Evolutionary conservation across 345 rosid genomes (phyloP), one percentile per base, ranked within the genome.

Genomic region (Dipteronia dyeriana): DNA sequence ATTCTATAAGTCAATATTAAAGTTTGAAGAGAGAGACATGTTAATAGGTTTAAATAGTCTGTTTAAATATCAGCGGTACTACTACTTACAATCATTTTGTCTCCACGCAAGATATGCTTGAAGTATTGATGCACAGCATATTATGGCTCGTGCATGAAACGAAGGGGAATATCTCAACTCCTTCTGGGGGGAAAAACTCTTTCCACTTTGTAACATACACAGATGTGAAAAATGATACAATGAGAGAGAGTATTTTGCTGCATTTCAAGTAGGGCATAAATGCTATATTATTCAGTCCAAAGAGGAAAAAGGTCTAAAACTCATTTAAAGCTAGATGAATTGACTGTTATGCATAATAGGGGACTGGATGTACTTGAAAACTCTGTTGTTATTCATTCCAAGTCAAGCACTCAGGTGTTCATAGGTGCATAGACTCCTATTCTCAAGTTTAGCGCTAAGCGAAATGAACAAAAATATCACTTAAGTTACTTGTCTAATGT

Each of bases 41-140:
- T 43, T 20, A 17, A 69, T 4, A 54, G 47, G 20, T 12, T 26
- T 47, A 19, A 20, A 25, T 66, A 43, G 63, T 66, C 56, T 66
- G 23, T 29, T 47, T 31, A 20, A 62, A 34, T 45, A 59, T 20
- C 7, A n/a, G 49, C 14, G 10, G 14, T 41, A 34, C 38, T 34
- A 68, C 31, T 17, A 80, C 97, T 86, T 79, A 95, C 99, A 95
- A 49, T 91, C 93, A 62, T 79, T 85, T 76, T 93, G 98, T 87
- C 94, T 95, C 99, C 99, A 95, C 9, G 90, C 87, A 64, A 95
- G 92, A 86, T 89, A 93, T 31, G 86, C 74, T 85, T 90, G 98
- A 81, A 95, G 90, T 86, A 84, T 20, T 1, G 94, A 78, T 56
- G 97, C 95, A 87, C 98, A 92, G 29, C 72, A 77, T 61, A 90